These are phyloP conservation scores for Taphrina betulina DNA, from an alignment of 1,139 yeast species.

Conservation along the genomic window DNA sequence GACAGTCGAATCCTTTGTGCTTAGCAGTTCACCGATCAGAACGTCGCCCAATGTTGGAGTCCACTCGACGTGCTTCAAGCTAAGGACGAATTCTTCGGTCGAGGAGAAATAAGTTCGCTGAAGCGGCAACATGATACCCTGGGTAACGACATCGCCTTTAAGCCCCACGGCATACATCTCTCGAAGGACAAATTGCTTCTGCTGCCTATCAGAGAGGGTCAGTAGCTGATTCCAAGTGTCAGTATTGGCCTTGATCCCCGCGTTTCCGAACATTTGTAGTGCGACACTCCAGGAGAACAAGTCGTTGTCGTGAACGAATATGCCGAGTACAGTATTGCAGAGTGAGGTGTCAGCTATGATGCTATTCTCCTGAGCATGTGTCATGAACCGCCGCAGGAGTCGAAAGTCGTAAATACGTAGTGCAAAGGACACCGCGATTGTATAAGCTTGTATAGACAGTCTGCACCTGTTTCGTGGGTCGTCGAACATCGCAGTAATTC, in stretches of 20 bases:
- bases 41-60: constrained; percentile 2
- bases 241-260: constrained; percentile 5
- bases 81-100: background rate
- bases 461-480: constrained; percentile 4
- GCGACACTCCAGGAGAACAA: constrained; percentile 6
- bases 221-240: constrained; percentile 15
- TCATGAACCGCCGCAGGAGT: constrained; percentile 6
- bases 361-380: constrained; percentile 5
- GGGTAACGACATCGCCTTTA: background rate
- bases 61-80: background rate
- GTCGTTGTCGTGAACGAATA: constrained; percentile 1
- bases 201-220: background rate
- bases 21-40: constrained; percentile 1
- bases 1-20: background rate
- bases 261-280: constrained; percentile 1
- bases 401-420: constrained; percentile 2
- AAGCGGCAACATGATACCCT: constrained; percentile 10
- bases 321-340: constrained; percentile 15
- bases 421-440: background rate
- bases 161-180: background rate
- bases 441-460: background rate
- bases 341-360: background rate
- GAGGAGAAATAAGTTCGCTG: background rate
- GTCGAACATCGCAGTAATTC: background rate
- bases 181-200: background rate